A percentile compares a stretch with the other conserved stretches of the same genome.
phyloP scores from a whole-genome alignment of 2,329 filamentous ascomycete genomes.

The Ophiocordyceps unilateralis region DNA sequence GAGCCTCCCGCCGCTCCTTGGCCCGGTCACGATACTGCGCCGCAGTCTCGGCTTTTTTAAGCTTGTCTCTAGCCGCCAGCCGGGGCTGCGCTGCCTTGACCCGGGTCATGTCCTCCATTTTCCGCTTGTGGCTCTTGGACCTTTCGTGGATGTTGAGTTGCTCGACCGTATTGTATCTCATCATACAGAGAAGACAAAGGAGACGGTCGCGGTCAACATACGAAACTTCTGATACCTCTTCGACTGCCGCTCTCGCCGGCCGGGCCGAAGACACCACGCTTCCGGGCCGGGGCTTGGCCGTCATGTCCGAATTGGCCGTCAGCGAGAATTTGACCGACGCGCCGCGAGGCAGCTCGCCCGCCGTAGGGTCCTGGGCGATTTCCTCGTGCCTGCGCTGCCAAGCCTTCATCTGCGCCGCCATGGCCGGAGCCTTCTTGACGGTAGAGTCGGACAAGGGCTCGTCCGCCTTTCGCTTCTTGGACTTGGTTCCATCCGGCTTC shows the following conservation, averaged over 20 bases:
- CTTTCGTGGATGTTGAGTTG: constrained; percentile 25
- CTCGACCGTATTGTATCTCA: constrained; percentile 25
- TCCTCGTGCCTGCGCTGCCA: constrained; percentile 28
- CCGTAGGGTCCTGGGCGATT: constrained; percentile 6
- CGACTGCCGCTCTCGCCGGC: constrained; percentile 1
- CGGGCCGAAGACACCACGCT: background rate
- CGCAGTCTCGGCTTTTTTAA: constrained; percentile 13
- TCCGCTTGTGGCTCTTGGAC: constrained; percentile 23
- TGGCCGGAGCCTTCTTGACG: constrained; percentile 20
- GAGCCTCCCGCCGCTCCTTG: constrained; percentile 45
- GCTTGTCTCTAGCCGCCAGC: constrained; percentile 21
- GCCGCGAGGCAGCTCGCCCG: background rate
- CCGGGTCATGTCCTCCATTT: constrained; percentile 20
- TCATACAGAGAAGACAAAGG: constrained; percentile 28
- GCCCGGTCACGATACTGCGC: constrained; percentile 47
- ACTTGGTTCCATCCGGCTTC: constrained; percentile 17
- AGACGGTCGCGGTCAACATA: constrained; percentile 39
- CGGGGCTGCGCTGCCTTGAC: constrained; percentile 30
- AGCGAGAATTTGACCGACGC: constrained; percentile 16
- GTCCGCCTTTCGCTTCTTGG: constrained; percentile 39
- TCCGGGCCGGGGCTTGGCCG: constrained; percentile 3
- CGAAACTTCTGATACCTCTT: constrained; percentile 16
- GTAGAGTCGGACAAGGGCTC: constrained; percentile 10
- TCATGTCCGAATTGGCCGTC: constrained; percentile 5
- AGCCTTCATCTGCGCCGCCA: constrained; percentile 25